These are phyloP conservation scores for Insectozyma bohioensis DNA, from an alignment of 1,139 yeast species.

Conservation along the genomic window DNA sequence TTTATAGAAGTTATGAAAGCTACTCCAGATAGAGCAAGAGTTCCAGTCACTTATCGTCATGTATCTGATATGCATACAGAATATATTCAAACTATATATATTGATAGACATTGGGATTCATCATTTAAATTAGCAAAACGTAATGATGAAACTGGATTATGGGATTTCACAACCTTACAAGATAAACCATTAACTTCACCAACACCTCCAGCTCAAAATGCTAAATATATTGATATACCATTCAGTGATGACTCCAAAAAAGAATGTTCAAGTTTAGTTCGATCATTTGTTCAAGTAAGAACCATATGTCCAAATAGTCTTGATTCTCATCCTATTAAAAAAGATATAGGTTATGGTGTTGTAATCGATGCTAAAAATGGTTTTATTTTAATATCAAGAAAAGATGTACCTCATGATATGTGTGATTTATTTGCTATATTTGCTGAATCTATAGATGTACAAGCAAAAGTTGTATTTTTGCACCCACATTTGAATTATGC, in stretches of 20 bases:
- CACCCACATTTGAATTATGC: conserved; percentile 92
- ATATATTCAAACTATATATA: conserved; percentile 57
- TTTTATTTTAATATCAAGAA: conserved; percentile 74
- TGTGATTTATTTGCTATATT: conserved; percentile 76
- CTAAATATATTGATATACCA: conserved; percentile 71
- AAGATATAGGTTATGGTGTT: conserved; percentile 70
- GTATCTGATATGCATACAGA: conserved; percentile 79
- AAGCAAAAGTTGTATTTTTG: conserved; percentile 77
- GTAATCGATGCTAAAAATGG: conserved; percentile 81
- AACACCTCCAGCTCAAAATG: conserved; percentile 50
- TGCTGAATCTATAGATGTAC: conserved; percentile 82
- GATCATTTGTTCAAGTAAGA: conserved; percentile 65
- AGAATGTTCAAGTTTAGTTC: conserved; percentile 53
- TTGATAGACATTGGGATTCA: conserved; percentile 86
- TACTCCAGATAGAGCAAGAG: conserved; percentile 76
- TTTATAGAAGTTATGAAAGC: conserved; percentile 75
- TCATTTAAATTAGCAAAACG: conserved; percentile 71
- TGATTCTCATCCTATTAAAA: conserved; percentile 69
- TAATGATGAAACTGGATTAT: conserved; percentile 79
- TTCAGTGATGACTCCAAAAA: conserved; percentile 45
- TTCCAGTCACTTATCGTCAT: conserved; percentile 73
- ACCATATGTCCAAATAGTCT: conserved; percentile 65
- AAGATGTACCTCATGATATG: conserved; percentile 81
- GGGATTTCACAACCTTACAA: conserved; percentile 79
- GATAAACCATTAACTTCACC: conserved; percentile 58